These are phyloP conservation scores for Solanum bulbocastanum DNA, from an alignment of 257 asterid genomes.

Conservation along the genomic window DNA sequence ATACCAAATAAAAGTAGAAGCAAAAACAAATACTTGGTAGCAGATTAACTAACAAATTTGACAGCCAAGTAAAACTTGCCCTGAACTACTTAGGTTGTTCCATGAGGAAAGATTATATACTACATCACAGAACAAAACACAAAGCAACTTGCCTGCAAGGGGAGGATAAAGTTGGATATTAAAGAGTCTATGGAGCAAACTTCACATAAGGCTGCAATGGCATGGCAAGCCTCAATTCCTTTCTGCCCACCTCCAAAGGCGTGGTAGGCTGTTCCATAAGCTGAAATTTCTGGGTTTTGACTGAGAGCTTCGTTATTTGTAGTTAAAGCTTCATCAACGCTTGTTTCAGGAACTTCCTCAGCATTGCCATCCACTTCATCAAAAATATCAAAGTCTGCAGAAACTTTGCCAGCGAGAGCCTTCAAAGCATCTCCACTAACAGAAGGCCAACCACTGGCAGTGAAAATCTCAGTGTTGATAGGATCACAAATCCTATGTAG, in stretches of 20 bases:
- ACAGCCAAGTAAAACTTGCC: neutral
- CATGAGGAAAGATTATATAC: neutral
- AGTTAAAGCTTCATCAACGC: conserved; percentile 2
- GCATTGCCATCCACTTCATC: conserved; percentile 35
- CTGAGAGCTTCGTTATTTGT: conserved; percentile 7
- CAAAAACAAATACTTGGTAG: neutral
- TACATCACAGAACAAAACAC: neutral
- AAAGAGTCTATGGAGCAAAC: conserved; percentile 81
- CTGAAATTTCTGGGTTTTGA: conserved; percentile 41
- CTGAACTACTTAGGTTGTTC: neutral
- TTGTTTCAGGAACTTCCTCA: conserved; percentile 30
- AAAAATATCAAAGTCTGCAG: conserved; percentile 55
- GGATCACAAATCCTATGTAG: conserved; percentile 48
- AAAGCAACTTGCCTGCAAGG: conserved; percentile 72
- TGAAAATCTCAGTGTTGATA: conserved; percentile 56
- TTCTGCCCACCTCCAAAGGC: conserved; percentile 64
- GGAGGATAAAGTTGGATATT: conserved; percentile 93
- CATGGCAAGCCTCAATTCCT: conserved; percentile 81
- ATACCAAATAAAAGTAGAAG: neutral
- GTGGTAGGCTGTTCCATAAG: conserved; percentile 63
- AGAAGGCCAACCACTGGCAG: conserved; percentile 98
- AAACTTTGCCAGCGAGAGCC: conserved; percentile 73
- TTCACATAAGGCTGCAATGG: conserved; percentile 94
- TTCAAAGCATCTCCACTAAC: conserved; percentile 74
- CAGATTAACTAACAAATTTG: neutral